Conservation (phyloP, 306 rosid species). For the Lathyrus aphaca region DNA sequence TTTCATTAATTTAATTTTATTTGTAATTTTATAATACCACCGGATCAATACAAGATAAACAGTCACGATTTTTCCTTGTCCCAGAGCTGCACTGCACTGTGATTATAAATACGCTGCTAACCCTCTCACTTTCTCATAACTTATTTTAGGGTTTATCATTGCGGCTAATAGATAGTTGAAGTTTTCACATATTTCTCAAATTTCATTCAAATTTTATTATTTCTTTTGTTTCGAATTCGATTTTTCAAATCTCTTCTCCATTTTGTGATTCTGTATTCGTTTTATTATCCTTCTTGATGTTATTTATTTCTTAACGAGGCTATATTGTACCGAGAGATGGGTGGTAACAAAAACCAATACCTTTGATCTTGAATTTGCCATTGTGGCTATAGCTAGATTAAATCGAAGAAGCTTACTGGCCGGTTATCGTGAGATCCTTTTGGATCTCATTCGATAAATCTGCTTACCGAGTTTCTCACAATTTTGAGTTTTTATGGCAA, state of each 20-base stretch:
- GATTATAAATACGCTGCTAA: background rate
- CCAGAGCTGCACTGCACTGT: background rate
- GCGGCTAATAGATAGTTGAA: background rate
- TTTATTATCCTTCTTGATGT: background rate
- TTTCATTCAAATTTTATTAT: background rate
- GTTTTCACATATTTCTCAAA: background rate
- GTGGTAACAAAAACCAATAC: slow-evolving; percentile 38
- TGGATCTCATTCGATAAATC: slow-evolving; percentile 62
- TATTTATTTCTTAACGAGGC: slow-evolving; percentile 16
- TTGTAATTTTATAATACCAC: background rate
- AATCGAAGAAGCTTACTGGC: slow-evolving; percentile 71
- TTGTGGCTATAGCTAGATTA: slow-evolving; percentile 80
- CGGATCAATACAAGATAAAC: slow-evolving; percentile 2
- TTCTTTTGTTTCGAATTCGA: background rate
- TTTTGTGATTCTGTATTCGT: no score
- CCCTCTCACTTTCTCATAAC: no score
- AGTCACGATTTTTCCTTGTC: slow-evolving; percentile 35
- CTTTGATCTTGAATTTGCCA: slow-evolving; percentile 86
- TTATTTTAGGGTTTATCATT: slow-evolving; percentile 1
- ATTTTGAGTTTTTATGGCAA: background rate
- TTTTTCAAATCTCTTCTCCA: background rate
- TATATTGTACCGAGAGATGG: slow-evolving; percentile 88
- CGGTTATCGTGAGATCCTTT: slow-evolving; percentile 56
- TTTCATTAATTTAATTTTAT: background rate
- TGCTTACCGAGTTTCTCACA: slow-evolving; percentile 97